Conservation (phyloP, 768 basidiomycete species). For the Botryobasidium botryosum region DNA sequence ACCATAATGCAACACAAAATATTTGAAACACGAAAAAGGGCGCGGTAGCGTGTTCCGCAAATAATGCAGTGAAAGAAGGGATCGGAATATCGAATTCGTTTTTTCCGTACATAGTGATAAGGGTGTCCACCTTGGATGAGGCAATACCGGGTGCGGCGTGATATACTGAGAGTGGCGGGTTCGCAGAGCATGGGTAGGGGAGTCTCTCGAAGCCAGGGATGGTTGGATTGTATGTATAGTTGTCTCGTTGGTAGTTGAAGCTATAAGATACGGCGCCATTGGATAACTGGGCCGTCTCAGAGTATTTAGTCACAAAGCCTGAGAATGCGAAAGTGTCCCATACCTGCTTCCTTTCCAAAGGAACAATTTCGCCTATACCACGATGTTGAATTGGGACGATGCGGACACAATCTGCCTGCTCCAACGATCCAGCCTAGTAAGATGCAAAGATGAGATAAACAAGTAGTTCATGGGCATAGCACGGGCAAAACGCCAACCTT, state of each 20-base stretch:
- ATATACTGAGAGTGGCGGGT: conserved; percentile 54
- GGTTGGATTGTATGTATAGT: conserved; percentile 52
- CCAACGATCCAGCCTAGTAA: conserved; percentile 38
- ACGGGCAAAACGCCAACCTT: conserved; percentile 33
- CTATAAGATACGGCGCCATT: conserved; percentile 41
- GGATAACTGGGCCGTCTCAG: conserved; percentile 27
- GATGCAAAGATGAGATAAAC: neutral
- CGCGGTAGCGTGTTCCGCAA: conserved; percentile 89
- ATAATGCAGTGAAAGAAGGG: conserved; percentile 82
- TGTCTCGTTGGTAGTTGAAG: conserved; percentile 91
- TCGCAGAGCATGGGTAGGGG: conserved; percentile 68
- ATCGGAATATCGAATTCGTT: conserved; percentile 98
- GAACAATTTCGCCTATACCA: conserved; percentile 81
- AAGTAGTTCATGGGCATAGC: too few species aligned
- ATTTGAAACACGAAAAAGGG: conserved; percentile 99
- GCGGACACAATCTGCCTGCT: conserved; percentile 65
- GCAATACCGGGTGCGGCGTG: conserved; percentile 32
- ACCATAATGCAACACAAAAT: conserved; percentile 96
- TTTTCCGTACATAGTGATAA: conserved; percentile 60
- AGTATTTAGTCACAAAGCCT: conserved; percentile 2
- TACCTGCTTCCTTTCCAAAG: conserved; percentile 39
- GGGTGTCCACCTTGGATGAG: conserved; percentile 28
- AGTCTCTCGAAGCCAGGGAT: conserved; percentile 55
- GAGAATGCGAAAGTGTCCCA: neutral
- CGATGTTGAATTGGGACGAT: conserved; percentile 66